Base-by-base conservation (phyloP, 768 basidiomycete genomes). In the Boletus huronensis region DNA sequence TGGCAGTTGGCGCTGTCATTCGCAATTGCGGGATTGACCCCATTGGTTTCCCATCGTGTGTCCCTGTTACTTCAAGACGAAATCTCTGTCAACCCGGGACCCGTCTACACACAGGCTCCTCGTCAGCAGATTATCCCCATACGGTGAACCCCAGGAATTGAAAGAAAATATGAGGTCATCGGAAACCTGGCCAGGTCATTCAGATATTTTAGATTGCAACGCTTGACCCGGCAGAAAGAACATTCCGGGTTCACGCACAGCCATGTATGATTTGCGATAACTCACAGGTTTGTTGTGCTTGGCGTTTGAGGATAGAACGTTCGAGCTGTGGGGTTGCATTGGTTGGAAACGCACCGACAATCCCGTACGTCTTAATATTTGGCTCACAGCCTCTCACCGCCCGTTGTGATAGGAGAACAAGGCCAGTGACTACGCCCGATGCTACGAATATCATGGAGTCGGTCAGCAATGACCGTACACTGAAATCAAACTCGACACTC, bases 221-320 rank as follows among this genome's bases (percentile, higher is more conserved):
- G 21, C n/a, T 48, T 41, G 34, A 40, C 50, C 26, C 41, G 35
- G 48, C 3, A n/a, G 34, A 49, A 21, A 5, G 43, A 47, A 45
- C 14, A 16, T 26, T 34, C 45, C 32, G 45, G 45, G 36, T 32
- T 48, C 40, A 17, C 19, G 21, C n/a, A 36, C n/a, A 44, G 34
- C 25, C 23, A 16, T 35, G 46, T 36, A 28, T 35, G 19, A 13
- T 35, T 32, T 42, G 34, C 19, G 39, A 40, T 23, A 1, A 14
- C 11, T 26, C 39, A 6, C 28, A 42, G 40, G 38, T 46, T n/a
- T 19, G 53, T 19, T 0, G 25, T 16, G 4, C 58, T 44, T 53
- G 62, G 55, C 52, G 54, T 65, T 64, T 64, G 54, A 62, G 23
- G 40, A 17, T 16, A n/a, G 9, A 42, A 36, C 28, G 14, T 52